Conservation (phyloP, 2,329 filamentous ascomycete genomes). For the Paraphoma chrysanthemicola region DNA sequence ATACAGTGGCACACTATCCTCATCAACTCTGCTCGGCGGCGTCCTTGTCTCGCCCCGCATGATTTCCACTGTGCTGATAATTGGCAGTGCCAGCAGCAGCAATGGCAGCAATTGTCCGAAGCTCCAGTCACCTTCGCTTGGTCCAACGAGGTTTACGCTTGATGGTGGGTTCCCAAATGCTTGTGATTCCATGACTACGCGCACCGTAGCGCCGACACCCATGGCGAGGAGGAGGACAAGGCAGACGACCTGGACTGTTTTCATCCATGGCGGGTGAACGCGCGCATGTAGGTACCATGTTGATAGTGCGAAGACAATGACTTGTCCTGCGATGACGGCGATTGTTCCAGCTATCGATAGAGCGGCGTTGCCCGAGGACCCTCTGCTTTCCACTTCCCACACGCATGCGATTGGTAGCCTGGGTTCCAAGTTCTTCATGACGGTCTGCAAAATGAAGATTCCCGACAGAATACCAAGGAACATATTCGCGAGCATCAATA, state of each 20-base stretch:
- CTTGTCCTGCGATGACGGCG: conserved; percentile 66
- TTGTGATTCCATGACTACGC: conserved; percentile 65
- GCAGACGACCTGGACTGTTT: conserved; percentile 60
- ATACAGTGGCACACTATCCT: conserved; percentile 47
- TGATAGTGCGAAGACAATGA: conserved; percentile 64
- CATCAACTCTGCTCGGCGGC: conserved; percentile 50
- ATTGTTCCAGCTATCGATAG: conserved; percentile 67
- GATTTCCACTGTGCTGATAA: conserved; percentile 68
- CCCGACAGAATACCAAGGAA: conserved; percentile 64
- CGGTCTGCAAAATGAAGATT: conserved; percentile 63
- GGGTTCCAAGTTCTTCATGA: conserved; percentile 59
- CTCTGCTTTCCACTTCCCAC: conserved; percentile 56
- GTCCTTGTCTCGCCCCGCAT: conserved; percentile 58
- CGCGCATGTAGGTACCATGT: conserved; percentile 71
- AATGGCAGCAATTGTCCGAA: conserved; percentile 69
- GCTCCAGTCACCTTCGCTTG: conserved; percentile 65
- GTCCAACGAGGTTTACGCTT: conserved; percentile 56
- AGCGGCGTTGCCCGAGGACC: conserved; percentile 49
- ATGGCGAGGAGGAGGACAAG: conserved; percentile 60
- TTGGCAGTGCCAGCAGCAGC: conserved; percentile 65
- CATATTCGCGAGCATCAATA: conserved; percentile 71
- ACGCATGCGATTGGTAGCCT: conserved; percentile 69
- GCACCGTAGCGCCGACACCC: conserved; percentile 64
- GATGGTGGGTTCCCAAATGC: conserved; percentile 63
- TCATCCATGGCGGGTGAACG: conserved; percentile 60